These are phyloP conservation scores for Podospora australis DNA, from an alignment of 495 filamentous ascomycete species.

Conservation along the genomic window DNA sequence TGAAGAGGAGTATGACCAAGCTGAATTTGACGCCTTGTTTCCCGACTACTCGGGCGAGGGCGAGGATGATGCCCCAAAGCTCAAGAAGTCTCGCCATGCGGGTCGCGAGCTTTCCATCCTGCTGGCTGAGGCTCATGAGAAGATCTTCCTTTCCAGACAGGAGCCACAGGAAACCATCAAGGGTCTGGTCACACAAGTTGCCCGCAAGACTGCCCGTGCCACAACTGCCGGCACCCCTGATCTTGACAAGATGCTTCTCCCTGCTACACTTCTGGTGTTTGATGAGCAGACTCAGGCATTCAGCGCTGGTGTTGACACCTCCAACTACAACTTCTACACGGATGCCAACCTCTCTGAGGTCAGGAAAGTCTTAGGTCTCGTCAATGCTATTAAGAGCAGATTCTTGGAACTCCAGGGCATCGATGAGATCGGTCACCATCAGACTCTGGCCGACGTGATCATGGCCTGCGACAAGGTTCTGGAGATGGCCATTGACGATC, in stretches of 20 bases:
- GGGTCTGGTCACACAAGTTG: constrained; percentile 33
- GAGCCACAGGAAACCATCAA: constrained; percentile 31
- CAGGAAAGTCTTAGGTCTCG: constrained; percentile 58
- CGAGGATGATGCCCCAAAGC: constrained; percentile 17
- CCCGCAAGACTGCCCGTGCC: constrained; percentile 25
- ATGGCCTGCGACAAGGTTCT: constrained; percentile 65
- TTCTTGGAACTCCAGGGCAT: constrained; percentile 61
- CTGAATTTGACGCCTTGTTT: constrained; percentile 73
- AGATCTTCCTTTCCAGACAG: constrained; percentile 40
- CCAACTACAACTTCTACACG: constrained; percentile 81
- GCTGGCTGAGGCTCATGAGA: constrained; percentile 39
- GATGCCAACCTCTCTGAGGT: constrained; percentile 70
- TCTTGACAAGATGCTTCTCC: constrained; percentile 48
- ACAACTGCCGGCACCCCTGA: constrained; percentile 27
- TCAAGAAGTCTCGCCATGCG: constrained; percentile 8
- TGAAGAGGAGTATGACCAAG: constrained; percentile 66
- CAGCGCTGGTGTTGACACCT: constrained; percentile 24
- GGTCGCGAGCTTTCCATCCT: constrained; percentile 41
- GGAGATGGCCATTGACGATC: constrained; percentile 70
- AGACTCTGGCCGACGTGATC: constrained; percentile 66
- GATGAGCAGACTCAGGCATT: constrained; percentile 52
- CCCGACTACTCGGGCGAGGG: constrained; percentile 59
- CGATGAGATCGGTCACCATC: constrained; percentile 52
- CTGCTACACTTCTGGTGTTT: constrained; percentile 59
- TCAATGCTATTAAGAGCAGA: constrained; percentile 57